Evolutionary conservation across 2,329 filamentous ascomycete species (phyloP).

Genomic region (Geosmithia putterillii): DNA sequence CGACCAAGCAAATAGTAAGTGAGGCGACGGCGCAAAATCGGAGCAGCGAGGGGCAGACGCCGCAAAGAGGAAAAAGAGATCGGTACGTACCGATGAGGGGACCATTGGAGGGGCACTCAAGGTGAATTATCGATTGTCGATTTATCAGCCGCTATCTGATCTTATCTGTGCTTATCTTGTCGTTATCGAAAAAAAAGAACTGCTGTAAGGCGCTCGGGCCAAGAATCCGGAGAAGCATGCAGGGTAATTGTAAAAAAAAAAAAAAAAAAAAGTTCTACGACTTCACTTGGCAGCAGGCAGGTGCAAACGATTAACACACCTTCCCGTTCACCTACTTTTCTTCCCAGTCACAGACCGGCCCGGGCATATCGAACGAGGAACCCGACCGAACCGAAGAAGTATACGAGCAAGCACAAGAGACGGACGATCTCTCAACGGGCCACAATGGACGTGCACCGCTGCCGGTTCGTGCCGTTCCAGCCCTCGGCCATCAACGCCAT

Average conservation of each 20-base stretch:
- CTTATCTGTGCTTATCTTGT: too few relatives aligned
- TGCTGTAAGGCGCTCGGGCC: background rate
- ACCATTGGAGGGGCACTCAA: background rate
- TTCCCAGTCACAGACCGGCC: background rate
- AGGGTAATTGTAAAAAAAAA: background rate
- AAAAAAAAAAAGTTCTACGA: background rate
- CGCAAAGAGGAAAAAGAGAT: background rate
- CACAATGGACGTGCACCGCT: conserved; percentile 82
- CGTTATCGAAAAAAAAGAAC: background rate
- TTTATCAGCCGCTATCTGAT: too few relatives aligned
- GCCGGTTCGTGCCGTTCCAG: conserved; percentile 88
- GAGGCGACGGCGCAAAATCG: background rate
- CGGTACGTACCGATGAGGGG: background rate
- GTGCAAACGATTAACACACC: too few relatives aligned
- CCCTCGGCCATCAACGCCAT: conserved; percentile 88
- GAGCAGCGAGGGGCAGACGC: background rate
- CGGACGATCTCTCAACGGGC: background rate
- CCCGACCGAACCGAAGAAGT: background rate
- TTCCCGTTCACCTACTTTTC: background rate
- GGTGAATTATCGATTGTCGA: background rate
- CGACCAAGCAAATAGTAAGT: background rate
- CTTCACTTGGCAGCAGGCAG: background rate
- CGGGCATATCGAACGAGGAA: background rate
- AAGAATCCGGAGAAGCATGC: background rate
- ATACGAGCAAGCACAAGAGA: background rate